Conservation (phyloP, 306 rosid genomes). For the Oemleria cerasiformis region DNA sequence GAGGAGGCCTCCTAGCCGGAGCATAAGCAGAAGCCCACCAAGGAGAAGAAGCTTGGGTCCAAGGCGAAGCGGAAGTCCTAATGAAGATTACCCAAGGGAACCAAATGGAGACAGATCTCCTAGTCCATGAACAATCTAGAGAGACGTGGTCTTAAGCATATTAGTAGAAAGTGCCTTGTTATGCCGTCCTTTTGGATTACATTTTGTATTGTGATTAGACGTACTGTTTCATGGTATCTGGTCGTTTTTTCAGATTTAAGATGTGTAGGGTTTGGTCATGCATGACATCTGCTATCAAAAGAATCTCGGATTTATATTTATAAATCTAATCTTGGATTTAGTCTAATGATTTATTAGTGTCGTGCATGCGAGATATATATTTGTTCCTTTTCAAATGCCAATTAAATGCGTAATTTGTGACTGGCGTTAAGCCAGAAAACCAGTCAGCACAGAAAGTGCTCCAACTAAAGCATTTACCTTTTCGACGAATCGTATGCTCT, state of each 20-base stretch:
- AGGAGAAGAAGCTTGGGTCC: slow-evolving; percentile 29
- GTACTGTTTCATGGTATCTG: not conserved
- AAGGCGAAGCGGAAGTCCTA: slow-evolving; percentile 37
- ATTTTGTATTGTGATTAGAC: not conserved
- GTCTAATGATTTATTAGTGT: not conserved
- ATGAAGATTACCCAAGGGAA: slow-evolving; percentile 43
- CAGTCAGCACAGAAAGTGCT: not conserved
- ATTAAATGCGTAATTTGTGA: no score
- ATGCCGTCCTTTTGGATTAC: not conserved
- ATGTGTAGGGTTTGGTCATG: not conserved
- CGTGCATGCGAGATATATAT: not conserved
- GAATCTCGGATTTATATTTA: not conserved
- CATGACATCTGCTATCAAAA: not conserved
- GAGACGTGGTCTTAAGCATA: slow-evolving; percentile 2
- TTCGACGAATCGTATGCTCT: slow-evolving; percentile 1
- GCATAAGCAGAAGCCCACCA: slow-evolving; percentile 35
- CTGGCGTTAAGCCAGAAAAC: no score
- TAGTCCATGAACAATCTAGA: slow-evolving; percentile 43
- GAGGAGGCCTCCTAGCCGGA: slow-evolving; percentile 39
- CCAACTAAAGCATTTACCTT: not conserved
- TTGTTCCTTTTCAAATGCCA: not conserved
- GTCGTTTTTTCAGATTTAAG: not conserved
- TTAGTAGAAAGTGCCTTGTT: slow-evolving; percentile 1
- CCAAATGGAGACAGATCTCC: slow-evolving; percentile 57
- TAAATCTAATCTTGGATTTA: not conserved